Conservation (phyloP, 192 early-diverging fungal species). For the Coemansia biformis region DNA sequence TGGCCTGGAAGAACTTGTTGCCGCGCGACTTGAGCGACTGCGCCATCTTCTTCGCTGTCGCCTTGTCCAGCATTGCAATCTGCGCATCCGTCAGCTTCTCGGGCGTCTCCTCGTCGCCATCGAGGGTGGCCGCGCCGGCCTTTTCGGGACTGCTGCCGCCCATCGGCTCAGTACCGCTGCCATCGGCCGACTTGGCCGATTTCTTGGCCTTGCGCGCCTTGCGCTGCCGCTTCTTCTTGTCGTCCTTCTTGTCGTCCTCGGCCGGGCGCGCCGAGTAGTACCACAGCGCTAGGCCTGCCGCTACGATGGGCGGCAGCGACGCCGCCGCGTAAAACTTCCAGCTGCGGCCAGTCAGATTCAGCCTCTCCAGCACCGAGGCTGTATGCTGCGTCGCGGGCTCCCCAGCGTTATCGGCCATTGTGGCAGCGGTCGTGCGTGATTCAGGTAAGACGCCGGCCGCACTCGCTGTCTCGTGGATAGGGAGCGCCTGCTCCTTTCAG, state of each 20-base stretch:
- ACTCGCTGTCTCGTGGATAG: too few species aligned
- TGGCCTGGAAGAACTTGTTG: constrained; percentile 79
- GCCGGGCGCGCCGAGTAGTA: constrained; percentile 8
- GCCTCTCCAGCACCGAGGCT: constrained; percentile 34
- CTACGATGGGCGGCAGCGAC: constrained; percentile 53
- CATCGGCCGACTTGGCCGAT: constrained; percentile 17
- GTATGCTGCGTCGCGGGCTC: constrained; percentile 32
- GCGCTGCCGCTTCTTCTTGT: constrained; percentile 11
- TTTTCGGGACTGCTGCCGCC: neutral
- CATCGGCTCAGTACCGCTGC: too few species aligned
- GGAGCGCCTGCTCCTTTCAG: neutral
- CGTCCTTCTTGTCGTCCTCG: neutral
- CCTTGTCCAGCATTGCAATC: constrained; percentile 49
- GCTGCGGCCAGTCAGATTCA: constrained; percentile 45
- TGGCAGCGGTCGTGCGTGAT: too few species aligned
- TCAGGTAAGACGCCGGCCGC: too few species aligned
- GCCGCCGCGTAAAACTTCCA: constrained; percentile 70
- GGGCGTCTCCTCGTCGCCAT: constrained; percentile 34
- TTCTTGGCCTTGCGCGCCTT: constrained; percentile 19
- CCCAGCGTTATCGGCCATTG: constrained; percentile 21
- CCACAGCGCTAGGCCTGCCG: constrained; percentile 62
- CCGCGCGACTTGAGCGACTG: constrained; percentile 76
- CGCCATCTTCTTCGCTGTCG: constrained; percentile 56
- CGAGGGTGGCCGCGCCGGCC: constrained; percentile 22
- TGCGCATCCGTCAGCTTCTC: constrained; percentile 48